Percentiles rank a stretch among this genome's conserved stretches.
These are phyloP conservation scores for Fonsecaea pedrosoi DNA, from an alignment of 2,329 filamentous ascomycete genomes.

Conservation along the genomic window DNA sequence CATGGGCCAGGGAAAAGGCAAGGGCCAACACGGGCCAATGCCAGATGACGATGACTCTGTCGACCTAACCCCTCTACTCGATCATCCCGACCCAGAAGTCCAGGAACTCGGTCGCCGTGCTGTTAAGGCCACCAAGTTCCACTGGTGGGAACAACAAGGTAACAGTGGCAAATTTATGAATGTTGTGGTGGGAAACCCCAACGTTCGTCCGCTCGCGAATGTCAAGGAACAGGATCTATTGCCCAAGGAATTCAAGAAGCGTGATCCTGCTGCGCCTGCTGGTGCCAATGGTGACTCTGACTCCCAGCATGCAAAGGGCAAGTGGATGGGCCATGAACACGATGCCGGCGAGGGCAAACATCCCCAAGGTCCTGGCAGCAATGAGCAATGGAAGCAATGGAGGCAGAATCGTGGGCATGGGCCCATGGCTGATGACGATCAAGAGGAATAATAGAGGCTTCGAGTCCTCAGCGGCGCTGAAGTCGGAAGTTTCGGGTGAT, in stretches of 20 bases:
- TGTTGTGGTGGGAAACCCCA: conserved; percentile 19
- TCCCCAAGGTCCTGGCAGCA: background rate
- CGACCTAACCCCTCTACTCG: conserved; percentile 1
- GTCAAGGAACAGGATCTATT: conserved; percentile 2
- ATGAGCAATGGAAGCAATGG: conserved; percentile 1
- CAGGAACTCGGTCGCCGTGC: conserved; percentile 9
- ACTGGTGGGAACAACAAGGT: conserved; percentile 21
- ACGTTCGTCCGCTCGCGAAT: conserved; percentile 2
- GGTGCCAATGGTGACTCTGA: background rate
- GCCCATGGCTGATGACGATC: conserved; percentile 15
- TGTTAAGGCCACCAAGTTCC: background rate
- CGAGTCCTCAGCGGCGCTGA: background rate
- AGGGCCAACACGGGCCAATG: conserved; percentile 29
- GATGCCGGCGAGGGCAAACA: conserved; percentile 1
- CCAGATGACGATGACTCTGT: conserved; percentile 13
- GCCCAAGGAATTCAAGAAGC: conserved; percentile 7
- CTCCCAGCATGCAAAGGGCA: conserved; percentile 1
- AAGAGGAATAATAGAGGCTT: conserved; percentile 4
- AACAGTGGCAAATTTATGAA: conserved; percentile 6
- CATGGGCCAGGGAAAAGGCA: conserved; percentile 7
- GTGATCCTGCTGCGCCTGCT: background rate
- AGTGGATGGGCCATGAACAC: conserved; percentile 1
- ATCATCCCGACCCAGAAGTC: conserved; percentile 17
- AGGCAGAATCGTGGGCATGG: conserved; percentile 8
- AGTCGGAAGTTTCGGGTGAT: background rate